Evolutionary conservation across 805 yeast species (phyloP), one percentile per base, ranked within the genome.

Genomic region (Zygosaccharomyces siamensis): DNA sequence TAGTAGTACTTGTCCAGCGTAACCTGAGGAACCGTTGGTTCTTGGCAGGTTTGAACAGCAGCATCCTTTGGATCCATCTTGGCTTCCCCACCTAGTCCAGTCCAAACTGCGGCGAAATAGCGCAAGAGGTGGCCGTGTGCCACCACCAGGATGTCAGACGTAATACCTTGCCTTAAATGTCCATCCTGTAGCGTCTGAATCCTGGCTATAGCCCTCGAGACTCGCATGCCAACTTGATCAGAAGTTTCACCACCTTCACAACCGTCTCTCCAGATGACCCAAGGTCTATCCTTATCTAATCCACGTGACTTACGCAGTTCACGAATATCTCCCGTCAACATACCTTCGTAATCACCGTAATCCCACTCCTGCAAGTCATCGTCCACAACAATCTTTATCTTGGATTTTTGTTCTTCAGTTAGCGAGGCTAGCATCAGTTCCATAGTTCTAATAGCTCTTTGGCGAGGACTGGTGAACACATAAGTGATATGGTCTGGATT

Each of bases 51-150:
- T 21, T 52, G 24, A 27, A 52, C 50, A 35, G 46, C 26, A 6
- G 36, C 23, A 26, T 21, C 20, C n/a, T 20, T 28, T 16, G 44
- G 23, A 21, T 18, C 27, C 16, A 41, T 30, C 7, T 32, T 26
- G 41, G 62, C 60, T 39, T 66, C 70, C 12, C 56, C 61, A 32
- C 74, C 72, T 36, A 64, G 45, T 43, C 56, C 62, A 49, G 86
- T 81, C 98, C 98, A 92, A 50, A 96, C 71, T 18, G 89, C 88
- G 6, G 92, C 95, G 61, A 92, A 81, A 63, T 92, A 86, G 62
- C 97, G 82, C 58, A 92, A 72, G 43, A 90, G 86, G 61, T 92
- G 98, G 39, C 98, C 98, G 63, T 92, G 98, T 8, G 92, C 97
- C 51, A 90, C 84, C 7, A 89, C 83, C 53, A 90, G 60, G 32